Percentiles rank a stretch among this genome's conserved stretches.
These are phyloP conservation scores for Grosmannia clavigera DNA, from an alignment of 2,329 filamentous ascomycete species.

Conservation along the genomic window DNA sequence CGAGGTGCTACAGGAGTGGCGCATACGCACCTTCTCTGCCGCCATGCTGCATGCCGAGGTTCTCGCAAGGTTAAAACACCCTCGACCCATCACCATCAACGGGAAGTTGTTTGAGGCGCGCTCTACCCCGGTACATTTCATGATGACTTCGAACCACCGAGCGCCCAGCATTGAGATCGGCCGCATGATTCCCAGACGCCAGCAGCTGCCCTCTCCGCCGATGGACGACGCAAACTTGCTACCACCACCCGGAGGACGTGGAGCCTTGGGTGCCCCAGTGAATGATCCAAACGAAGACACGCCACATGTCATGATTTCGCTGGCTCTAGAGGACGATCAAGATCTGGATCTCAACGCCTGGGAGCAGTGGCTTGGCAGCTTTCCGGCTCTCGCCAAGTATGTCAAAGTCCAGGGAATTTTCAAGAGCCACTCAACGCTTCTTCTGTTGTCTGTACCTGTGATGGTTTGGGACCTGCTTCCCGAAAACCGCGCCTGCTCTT, in stretches of 20 bases:
- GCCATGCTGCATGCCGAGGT: constrained; percentile 50
- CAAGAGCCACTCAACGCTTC: constrained; percentile 46
- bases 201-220: constrained; percentile 25
- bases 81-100: constrained; percentile 43
- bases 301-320: constrained; percentile 48
- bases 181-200: constrained; percentile 22
- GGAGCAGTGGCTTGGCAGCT: constrained; percentile 43
- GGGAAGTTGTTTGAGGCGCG: constrained; percentile 45
- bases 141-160: constrained; percentile 49
- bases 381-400: constrained; percentile 45
- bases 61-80: constrained; percentile 47
- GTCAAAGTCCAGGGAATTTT: constrained; percentile 50
- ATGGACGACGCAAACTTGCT: constrained; percentile 15
- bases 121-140: constrained; percentile 48
- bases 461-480: constrained; percentile 48
- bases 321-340: constrained; percentile 46
- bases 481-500: constrained; percentile 43
- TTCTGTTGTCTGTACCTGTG: constrained; percentile 45
- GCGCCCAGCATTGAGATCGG: constrained; percentile 45
- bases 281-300: constrained; percentile 39
- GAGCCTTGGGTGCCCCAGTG: constrained; percentile 9
- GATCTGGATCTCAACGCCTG: constrained; percentile 44
- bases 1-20: constrained; percentile 46
- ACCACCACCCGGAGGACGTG: constrained; percentile 10
- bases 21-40: constrained; percentile 39